Evolutionary conservation across 257 asterid species (phyloP).

Genomic region (Sherardia arvensis): DNA sequence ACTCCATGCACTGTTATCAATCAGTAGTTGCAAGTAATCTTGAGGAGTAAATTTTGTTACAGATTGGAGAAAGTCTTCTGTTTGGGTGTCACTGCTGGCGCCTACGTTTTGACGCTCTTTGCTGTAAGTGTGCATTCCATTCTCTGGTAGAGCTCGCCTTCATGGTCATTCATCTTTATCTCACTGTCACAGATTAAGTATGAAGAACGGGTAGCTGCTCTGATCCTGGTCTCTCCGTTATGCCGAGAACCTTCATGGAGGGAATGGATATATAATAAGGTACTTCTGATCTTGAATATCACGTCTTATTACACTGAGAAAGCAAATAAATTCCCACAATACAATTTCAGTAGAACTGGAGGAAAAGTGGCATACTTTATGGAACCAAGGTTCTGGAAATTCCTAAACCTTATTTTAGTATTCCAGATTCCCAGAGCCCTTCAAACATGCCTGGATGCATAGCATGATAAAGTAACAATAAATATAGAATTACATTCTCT

Average conservation of each 20-base stretch:
- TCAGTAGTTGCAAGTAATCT: not conserved
- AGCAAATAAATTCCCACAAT: not conserved
- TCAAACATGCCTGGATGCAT: not conserved
- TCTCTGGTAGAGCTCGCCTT: not conserved
- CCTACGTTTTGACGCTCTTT: slow-evolving; percentile 22
- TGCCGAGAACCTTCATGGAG: slow-evolving; percentile 18
- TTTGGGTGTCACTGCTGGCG: slow-evolving; percentile 28
- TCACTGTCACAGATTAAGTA: slow-evolving; percentile 8
- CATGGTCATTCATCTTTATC: not conserved
- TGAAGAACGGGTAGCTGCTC: slow-evolving; percentile 12
- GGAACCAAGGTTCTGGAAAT: not conserved
- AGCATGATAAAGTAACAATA: not conserved
- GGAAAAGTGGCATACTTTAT: too few relatives aligned
- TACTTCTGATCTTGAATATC: not conserved
- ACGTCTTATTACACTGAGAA: not conserved
- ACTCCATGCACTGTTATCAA: not conserved
- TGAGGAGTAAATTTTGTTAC: not conserved
- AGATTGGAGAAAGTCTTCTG: slow-evolving; percentile 22
- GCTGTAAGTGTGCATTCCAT: slow-evolving; percentile 14
- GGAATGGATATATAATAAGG: slow-evolving; percentile 18
- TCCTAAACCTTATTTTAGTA: not conserved
- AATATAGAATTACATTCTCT: not conserved
- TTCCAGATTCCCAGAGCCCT: not conserved
- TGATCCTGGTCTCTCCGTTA: slow-evolving; percentile 18
- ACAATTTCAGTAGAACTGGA: not conserved